Evolutionary conservation across 441 rosid genomes (phyloP).

Genomic region (Bruguiera hainesii): DNA sequence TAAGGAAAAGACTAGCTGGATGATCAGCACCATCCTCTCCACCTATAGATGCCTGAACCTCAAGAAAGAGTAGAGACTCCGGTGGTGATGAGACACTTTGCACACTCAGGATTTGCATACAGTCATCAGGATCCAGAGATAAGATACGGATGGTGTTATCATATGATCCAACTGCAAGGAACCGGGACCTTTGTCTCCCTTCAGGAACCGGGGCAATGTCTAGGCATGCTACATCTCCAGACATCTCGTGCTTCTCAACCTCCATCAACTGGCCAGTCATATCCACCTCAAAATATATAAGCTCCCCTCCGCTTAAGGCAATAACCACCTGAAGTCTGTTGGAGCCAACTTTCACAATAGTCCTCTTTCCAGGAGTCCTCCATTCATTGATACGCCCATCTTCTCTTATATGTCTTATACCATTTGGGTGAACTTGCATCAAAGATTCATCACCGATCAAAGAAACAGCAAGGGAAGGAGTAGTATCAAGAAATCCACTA

Average conservation of each 20-base stretch:
- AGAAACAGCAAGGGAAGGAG: slow-evolving; percentile 89
- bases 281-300: slow-evolving; percentile 94
- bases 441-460: slow-evolving; percentile 87
- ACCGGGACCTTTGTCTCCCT: slow-evolving; percentile 97
- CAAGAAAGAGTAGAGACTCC: slow-evolving; percentile 93
- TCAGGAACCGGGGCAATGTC: slow-evolving; percentile 99
- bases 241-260: slow-evolving; percentile 96
- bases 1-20: slow-evolving; percentile 94
- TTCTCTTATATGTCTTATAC: slow-evolving; percentile 96
- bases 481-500: slow-evolving; percentile 95
- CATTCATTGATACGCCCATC: slow-evolving; percentile 97
- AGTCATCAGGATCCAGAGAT: slow-evolving; percentile 96
- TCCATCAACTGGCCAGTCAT: slow-evolving; percentile 95
- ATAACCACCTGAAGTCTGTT: slow-evolving; percentile 93
- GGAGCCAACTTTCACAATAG: slow-evolving; percentile 93
- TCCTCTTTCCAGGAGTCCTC: slow-evolving; percentile 99
- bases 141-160: slow-evolving; percentile 88
- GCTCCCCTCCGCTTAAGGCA: slow-evolving; percentile 97
- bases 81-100: slow-evolving; percentile 97
- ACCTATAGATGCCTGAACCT: slow-evolving; percentile 92
- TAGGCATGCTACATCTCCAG: slow-evolving; percentile 96
- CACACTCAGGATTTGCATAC: slow-evolving; percentile 91
- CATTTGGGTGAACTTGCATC: slow-evolving; percentile 96
- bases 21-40: slow-evolving; percentile 99
- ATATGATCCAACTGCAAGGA: slow-evolving; percentile 95